Conservation (phyloP, 108 stramenopile genomes). For the Stephanodiscus minutulus region DNA sequence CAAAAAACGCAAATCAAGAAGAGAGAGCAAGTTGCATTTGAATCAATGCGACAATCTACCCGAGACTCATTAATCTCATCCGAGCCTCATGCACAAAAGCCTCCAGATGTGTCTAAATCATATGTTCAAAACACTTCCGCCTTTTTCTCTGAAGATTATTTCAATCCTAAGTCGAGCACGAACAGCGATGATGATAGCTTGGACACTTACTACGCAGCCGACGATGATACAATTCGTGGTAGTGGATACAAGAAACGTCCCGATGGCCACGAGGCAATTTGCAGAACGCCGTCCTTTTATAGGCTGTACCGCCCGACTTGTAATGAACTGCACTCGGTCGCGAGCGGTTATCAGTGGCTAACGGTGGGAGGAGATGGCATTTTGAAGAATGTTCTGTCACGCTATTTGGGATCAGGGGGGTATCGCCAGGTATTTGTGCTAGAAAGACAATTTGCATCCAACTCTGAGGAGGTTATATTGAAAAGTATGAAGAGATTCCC, state of each 20-base stretch:
- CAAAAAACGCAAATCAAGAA: not conserved
- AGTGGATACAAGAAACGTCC: constrained; percentile 17
- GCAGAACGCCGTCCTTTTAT: constrained; percentile 46
- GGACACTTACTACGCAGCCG: constrained; percentile 44
- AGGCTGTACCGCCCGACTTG: constrained; percentile 52
- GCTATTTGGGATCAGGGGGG: constrained; percentile 33
- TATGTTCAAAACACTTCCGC: not conserved
- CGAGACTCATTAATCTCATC: not conserved
- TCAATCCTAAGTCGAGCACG: not conserved
- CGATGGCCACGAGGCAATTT: constrained; percentile 24
- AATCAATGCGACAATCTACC: constrained; percentile 7
- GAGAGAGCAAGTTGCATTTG: not conserved
- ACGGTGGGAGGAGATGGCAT: not conserved
- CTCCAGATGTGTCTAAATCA: not conserved
- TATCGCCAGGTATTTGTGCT: constrained; percentile 57
- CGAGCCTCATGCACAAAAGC: constrained; percentile 1
- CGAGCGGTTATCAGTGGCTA: constrained; percentile 12
- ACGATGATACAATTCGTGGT: constrained; percentile 37
- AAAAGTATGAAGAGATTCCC: constrained; percentile 17
- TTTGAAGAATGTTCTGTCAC: not conserved
- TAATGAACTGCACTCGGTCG: constrained; percentile 47
- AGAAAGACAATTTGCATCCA: constrained; percentile 6
- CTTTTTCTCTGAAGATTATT: constrained; percentile 2
- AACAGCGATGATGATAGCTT: constrained; percentile 43
- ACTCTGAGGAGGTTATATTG: constrained; percentile 17